Evolutionary conservation across 495 filamentous ascomycete species (phyloP).

Genomic region (Xylaria telfairii): DNA sequence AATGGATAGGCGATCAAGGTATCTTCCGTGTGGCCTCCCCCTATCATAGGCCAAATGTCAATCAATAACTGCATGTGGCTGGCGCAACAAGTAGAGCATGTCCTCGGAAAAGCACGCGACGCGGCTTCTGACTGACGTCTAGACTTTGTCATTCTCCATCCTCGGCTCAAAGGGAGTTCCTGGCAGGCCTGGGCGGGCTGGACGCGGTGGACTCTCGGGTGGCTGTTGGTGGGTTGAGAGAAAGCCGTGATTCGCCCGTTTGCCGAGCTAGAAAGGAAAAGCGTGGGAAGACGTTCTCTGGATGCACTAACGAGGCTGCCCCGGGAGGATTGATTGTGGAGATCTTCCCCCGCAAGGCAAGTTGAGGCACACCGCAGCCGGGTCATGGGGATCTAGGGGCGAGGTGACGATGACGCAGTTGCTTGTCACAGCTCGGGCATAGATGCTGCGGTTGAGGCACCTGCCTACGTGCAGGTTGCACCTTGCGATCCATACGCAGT

Average conservation of each 20-base stretch:
- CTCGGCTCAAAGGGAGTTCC: conserved; percentile 29
- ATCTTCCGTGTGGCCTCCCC: background rate
- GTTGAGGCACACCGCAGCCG: background rate
- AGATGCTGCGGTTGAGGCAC: background rate
- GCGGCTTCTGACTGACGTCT: conserved; percentile 25
- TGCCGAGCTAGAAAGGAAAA: conserved; percentile 23
- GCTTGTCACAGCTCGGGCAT: background rate
- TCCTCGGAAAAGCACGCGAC: conserved; percentile 20
- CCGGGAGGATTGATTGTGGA: background rate
- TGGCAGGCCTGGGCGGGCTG: conserved; percentile 16
- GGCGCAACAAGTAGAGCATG: background rate
- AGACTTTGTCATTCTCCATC: conserved; percentile 18
- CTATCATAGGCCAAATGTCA: background rate
- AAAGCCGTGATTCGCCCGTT: conserved; percentile 27
- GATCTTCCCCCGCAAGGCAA: conserved; percentile 4
- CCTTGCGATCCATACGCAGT: background rate
- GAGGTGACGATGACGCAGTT: conserved; percentile 17
- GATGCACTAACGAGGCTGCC: background rate
- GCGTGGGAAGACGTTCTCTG: conserved; percentile 2
- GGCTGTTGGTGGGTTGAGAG: background rate
- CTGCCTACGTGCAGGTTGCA: background rate
- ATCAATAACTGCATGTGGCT: background rate
- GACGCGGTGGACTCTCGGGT: conserved; percentile 2
- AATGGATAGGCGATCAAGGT: background rate
- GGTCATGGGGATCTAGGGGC: conserved; percentile 5